Evolutionary conservation across 208 protist genomes (phyloP).

Genomic region (Leishmania lainsoni): DNA sequence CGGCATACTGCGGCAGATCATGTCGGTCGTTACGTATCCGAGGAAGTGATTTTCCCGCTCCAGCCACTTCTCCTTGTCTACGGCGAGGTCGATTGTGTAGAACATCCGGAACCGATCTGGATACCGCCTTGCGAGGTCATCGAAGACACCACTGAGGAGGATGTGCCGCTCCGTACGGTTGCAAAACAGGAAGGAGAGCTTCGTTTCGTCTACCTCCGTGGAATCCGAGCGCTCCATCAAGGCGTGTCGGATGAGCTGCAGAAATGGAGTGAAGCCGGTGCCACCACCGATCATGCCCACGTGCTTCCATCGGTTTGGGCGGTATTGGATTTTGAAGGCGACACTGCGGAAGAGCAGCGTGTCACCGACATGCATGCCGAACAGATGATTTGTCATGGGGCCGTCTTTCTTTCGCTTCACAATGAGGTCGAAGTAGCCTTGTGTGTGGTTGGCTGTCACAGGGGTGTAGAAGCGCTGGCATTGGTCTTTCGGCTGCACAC

Average conservation of each 20-base stretch:
- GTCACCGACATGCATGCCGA: constrained; percentile 90
- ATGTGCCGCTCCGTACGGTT: constrained; percentile 94
- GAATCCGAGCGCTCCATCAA: constrained; percentile 66
- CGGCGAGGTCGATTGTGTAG: constrained; percentile 87
- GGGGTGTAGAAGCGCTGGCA: constrained; percentile 93
- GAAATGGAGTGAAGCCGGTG: constrained; percentile 94
- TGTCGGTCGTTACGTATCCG: constrained; percentile 78
- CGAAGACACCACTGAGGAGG: constrained; percentile 87
- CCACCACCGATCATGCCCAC: constrained; percentile 94
- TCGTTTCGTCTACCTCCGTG: constrained; percentile 78
- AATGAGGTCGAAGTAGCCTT: constrained; percentile 91
- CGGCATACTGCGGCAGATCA: constrained; percentile 80
- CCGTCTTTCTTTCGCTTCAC: constrained; percentile 83
- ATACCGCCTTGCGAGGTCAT: constrained; percentile 71
- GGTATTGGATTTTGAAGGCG: constrained; percentile 88
- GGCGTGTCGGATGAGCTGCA: constrained; percentile 90
- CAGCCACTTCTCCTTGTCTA: constrained; percentile 82
- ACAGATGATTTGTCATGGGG: constrained; percentile 85
- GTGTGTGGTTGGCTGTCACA: constrained; percentile 80
- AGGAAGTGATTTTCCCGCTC: constrained; percentile 60
- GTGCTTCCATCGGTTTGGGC: constrained; percentile 81
- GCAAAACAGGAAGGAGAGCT: constrained; percentile 91
- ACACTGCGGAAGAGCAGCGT: constrained; percentile 81
- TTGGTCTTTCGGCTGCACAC: constrained; percentile 81
- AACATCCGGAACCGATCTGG: constrained; percentile 84